Base-by-base conservation (phyloP, 805 yeast genomes). In the Candida hungchunana region DNA sequence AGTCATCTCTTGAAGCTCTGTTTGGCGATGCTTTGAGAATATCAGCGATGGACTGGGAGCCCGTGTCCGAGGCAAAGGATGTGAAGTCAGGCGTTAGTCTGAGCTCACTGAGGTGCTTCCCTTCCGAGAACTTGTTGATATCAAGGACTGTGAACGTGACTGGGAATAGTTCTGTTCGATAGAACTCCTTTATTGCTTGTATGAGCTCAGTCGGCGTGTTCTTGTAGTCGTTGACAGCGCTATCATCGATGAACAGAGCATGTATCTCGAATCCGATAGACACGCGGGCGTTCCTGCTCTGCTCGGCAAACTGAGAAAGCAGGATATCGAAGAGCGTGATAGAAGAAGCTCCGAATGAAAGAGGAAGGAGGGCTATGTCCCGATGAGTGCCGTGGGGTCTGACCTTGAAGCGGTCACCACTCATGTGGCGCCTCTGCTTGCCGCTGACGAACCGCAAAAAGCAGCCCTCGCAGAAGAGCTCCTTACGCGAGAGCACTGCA, bases 381-480 rank as follows among this genome's bases (percentile, higher is more conserved):
- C 38, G 11, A 55, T 63, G 4, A 60, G 63, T 62, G 2, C 60
- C 59, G 11, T 75, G 76, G 48, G 71, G 87, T 49, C 79, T 73
- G 16, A 83, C 89, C 52, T 85, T 83, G 61, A 73, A 88, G 36
- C 69, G 74, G 11, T 83, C 88, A 44, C 71, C 74, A 6, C 53
- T 45, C 87, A 90, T 77, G 51, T 72, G 82, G 51, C 82, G 83
- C 43, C 95, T 68, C 58, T 85, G 88, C 56, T 89, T 89, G 17
- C 85, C 79, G 39, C 81, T 69, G 24, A 89, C 67, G 54, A 86
- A 89, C 40, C 78, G 69, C 15, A 72, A 53, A 48, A 86, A 90
- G 58, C 97, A 89, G 2, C 44, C 46, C 40, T 64, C 59, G 59
- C 94, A 84, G 40, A 81, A 81, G 13, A 62, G 53, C 51, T 83